Conservation (phyloP, 371 early-diverging fungal species). For the Dentiscutata heterogama region DNA sequence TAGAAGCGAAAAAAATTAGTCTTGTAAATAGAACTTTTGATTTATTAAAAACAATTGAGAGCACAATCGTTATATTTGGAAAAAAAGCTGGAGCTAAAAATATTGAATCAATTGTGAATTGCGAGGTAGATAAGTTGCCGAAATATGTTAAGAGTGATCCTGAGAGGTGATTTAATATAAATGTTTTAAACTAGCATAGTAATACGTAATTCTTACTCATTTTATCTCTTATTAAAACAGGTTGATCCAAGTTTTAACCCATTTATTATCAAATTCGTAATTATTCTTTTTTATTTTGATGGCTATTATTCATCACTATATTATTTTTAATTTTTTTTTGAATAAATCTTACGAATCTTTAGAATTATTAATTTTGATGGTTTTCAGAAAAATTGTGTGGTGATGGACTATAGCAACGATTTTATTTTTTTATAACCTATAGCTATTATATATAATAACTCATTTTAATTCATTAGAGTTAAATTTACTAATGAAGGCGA, state of each 20-base stretch:
- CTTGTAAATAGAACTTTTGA: slow-evolving; percentile 58
- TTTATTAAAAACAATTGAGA: slow-evolving; percentile 60
- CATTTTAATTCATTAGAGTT: neutral
- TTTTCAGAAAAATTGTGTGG: too few relatives aligned
- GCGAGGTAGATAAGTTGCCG: slow-evolving; percentile 48
- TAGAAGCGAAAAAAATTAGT: slow-evolving; percentile 64
- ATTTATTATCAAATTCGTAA: slow-evolving; percentile 41
- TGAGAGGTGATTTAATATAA: neutral
- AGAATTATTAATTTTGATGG: too few relatives aligned
- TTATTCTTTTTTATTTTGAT: neutral
- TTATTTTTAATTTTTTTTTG: too few relatives aligned
- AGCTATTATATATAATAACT: too few relatives aligned
- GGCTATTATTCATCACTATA: too few relatives aligned
- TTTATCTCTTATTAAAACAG: neutral
- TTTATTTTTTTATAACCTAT: too few relatives aligned
- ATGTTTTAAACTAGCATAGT: too few relatives aligned
- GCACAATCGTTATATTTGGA: slow-evolving; percentile 56
- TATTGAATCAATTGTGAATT: slow-evolving; percentile 50
- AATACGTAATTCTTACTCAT: neutral
- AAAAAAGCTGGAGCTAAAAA: slow-evolving; percentile 51
- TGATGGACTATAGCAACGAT: too few relatives aligned
- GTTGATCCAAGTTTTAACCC: slow-evolving; percentile 31
- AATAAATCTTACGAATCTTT: too few relatives aligned
- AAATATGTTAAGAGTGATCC: too few relatives aligned
- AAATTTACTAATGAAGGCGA: slow-evolving; percentile 32